Conservation (phyloP, 2,329 filamentous ascomycete genomes). For the Talaromyces piceae region DNA sequence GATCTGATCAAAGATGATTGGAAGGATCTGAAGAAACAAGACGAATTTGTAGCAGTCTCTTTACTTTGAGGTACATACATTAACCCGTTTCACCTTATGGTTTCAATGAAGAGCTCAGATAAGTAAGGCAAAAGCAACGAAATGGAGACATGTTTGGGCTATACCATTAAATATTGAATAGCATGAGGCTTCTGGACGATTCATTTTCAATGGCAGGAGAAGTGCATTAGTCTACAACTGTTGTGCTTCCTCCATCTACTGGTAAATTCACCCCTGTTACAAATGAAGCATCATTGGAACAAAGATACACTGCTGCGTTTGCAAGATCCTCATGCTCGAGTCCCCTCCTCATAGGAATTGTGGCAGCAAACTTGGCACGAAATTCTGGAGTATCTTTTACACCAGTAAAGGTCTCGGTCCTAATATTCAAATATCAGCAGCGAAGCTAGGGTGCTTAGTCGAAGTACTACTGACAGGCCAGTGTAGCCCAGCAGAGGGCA, state of each 20-base stretch:
- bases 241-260: conserved; percentile 7
- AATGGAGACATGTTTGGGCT: background rate
- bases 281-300: conserved; percentile 63
- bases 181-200: background rate
- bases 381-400: conserved; percentile 40
- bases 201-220: background rate
- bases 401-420: conserved; percentile 54
- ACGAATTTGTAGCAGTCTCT: background rate
- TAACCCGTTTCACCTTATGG: background rate
- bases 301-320: conserved; percentile 62
- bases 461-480: conserved; percentile 13
- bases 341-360: conserved; percentile 37
- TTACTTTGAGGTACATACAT: background rate
- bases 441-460: conserved; percentile 39
- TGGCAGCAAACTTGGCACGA: conserved; percentile 35
- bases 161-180: too few species aligned
- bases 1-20: conserved; percentile 43
- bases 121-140: background rate
- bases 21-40: conserved; percentile 27
- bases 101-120: background rate
- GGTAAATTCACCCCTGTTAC: conserved; percentile 63
- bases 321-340: conserved; percentile 55
- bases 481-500: conserved; percentile 19
- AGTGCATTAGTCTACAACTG: background rate
- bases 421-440: conserved; percentile 16